Evolutionary conservation across 2,329 filamentous ascomycete species (phyloP), one percentile per base, ranked within the genome.

Genomic region (Aspergillus costaricaensis): DNA sequence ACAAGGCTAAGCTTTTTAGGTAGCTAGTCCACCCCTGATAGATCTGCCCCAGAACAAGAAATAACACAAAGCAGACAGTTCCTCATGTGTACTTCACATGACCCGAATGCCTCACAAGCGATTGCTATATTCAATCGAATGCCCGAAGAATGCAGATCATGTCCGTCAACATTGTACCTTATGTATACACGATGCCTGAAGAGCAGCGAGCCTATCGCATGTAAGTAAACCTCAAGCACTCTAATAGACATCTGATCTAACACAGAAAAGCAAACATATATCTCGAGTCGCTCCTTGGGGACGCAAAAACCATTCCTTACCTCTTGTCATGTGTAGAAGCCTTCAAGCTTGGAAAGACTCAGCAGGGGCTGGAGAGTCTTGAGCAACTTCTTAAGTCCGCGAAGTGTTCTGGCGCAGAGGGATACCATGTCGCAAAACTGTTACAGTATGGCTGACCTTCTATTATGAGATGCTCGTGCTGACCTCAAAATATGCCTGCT

Each of bases 311-410:
- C 36, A 79, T 81, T 19, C 86, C 86, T 14, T 85, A 92, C 47
- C 80, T 97, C 0, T 92, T 93, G 65, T 90, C 91, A 1, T 96
- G 92, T 67, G 85, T 91, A 27, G 91, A 96, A 72, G 89, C 91
- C 2, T 87, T 92, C 53, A 81, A 86, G 63, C 79, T 80, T 0
- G 86, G 87, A 0, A 85, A 91, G 62, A 87, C 83, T 54, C 63
- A 79, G 0, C 86, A 88, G 63, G 85, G 88, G 2, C 77, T 88
- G 12, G 73, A 80, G 30, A 83, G 85, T 10, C 72, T 93, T 50
- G 84, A 85, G 65, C 80, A 83, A 60, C 79, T 92, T 1, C 77
- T 90, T 14, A 80, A 86, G 27, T 84, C 82, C 55, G 81, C 83
- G 60, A 79, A 85, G 23, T 79, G 81, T 55, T 75, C 70, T 49